Evolutionary conservation across 2,329 filamentous ascomycete genomes (phyloP).

Genomic region (Aureobasidium sp.): DNA sequence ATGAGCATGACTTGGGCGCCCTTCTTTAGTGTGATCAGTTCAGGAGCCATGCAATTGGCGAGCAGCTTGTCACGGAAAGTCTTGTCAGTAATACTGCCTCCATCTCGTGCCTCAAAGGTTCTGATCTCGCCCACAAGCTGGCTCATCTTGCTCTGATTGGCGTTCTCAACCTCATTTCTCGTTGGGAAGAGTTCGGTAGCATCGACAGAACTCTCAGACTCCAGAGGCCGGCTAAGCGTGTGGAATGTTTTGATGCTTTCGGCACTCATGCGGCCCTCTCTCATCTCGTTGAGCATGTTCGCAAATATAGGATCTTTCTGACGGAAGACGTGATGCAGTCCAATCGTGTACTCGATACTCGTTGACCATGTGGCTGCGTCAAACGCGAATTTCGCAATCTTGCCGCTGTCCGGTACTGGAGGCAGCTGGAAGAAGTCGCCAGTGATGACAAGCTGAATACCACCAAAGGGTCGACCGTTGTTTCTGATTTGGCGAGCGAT

Average conservation of each 20-base stretch:
- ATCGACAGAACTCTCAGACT: conserved; percentile 64
- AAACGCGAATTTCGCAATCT: conserved; percentile 80
- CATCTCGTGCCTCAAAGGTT: conserved; percentile 66
- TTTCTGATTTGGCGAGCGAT: conserved; percentile 80
- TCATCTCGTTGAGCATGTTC: conserved; percentile 95
- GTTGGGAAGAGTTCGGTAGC: conserved; percentile 94
- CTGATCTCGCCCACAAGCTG: conserved; percentile 60
- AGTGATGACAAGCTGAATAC: conserved; percentile 90
- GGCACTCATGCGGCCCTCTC: conserved; percentile 71
- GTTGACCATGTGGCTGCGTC: conserved; percentile 87
- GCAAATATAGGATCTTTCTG: conserved; percentile 89
- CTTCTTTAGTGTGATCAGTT: conserved; percentile 70
- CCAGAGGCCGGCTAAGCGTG: conserved; percentile 55
- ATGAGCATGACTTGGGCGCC: conserved; percentile 99
- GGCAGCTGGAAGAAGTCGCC: conserved; percentile 97
- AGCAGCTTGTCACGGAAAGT: conserved; percentile 67
- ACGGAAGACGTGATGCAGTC: conserved; percentile 90
- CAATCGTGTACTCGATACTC: conserved; percentile 90
- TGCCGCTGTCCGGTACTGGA: conserved; percentile 73
- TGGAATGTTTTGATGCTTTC: conserved; percentile 70
- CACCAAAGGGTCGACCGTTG: conserved; percentile 87
- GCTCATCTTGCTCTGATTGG: conserved; percentile 67
- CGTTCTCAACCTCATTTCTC: conserved; percentile 76
- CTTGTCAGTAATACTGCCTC: conserved; percentile 59
- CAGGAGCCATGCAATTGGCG: conserved; percentile 87